Evolutionary conservation across 208 protist species (phyloP), one percentile per base, ranked within the genome.

Genomic region (Acanthamoeba castellanii): DNA sequence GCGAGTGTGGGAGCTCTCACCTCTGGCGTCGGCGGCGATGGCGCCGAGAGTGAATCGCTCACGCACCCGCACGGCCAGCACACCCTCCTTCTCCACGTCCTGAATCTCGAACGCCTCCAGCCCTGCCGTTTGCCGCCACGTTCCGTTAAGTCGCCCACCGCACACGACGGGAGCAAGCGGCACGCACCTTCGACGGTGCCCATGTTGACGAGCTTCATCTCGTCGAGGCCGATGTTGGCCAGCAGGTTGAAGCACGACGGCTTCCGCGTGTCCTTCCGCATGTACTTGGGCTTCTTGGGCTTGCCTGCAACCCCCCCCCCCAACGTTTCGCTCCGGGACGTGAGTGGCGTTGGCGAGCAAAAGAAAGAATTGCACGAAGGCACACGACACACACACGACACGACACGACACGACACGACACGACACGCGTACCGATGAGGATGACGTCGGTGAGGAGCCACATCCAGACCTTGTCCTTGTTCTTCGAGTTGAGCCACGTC

Each of bases 221-320:
- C 74, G 74, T 84, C 74, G 9, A 84, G 42, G 16, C 42, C 74
- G 22, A 84, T 55, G 30, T 84, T 84, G 74, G 74, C 74, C 42
- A 84, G 18, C 9, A 84, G 74, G 74, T 84, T 45, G 74, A 84
- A 84, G 45, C 74, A 84, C 8, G 74, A 84, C 32, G 74, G 74
- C 37, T 84, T 84, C 9, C 74, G 74, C 30, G 50, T 84, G 25
- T 84, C 74, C 74, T 84, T 45, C 2, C 42, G 30, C 45, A 84
- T 57, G 42, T 84, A 84, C 74, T 84, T 84, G 13, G 74, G 74
- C 25, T 84, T 84, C 37, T 84, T 84, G 27, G 74, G 74, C 74
- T 84, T 84, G 25, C 74, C 74, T 84, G 55, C 20, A n/a, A n/a
- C n/a, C n/a, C n/a, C n/a, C n/a, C n/a, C n/a, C n/a, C n/a, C n/a